Percentiles rank a stretch among this genome's conserved stretches.
Conservation (phyloP, 495 filamentous ascomycete genomes). For the Lindgomyces ingoldianus region DNA sequence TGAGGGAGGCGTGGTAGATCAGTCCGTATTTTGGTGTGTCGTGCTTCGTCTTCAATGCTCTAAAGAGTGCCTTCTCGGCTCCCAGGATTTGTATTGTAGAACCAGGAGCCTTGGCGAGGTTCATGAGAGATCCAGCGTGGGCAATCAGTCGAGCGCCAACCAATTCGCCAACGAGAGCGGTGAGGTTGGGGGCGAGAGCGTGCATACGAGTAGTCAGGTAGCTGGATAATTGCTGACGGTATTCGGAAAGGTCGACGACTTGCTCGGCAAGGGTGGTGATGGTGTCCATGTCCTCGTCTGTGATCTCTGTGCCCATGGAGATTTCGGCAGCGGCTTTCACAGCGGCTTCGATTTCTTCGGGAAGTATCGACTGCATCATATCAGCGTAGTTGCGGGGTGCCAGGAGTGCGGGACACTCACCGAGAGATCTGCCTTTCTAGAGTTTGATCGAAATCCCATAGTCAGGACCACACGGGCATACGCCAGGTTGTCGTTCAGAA, state of each 20-base stretch:
- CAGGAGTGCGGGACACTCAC: conserved; percentile 36
- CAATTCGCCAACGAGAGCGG: conserved; percentile 87
- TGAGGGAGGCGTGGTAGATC: conserved; percentile 95
- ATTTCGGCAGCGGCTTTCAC: conserved; percentile 94
- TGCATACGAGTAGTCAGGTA: conserved; percentile 94
- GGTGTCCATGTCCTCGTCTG: conserved; percentile 81
- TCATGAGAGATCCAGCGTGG: conserved; percentile 92
- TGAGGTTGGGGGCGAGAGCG: conserved; percentile 95
- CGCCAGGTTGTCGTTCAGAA: conserved; percentile 96
- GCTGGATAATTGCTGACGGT: conserved; percentile 79
- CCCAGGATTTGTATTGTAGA: conserved; percentile 97
- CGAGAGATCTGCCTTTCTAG: conserved; percentile 72
- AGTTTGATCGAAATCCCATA: conserved; percentile 84
- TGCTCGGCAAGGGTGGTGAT: conserved; percentile 89
- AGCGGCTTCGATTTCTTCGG: conserved; percentile 90
- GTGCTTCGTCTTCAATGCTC: conserved; percentile 98
- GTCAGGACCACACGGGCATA: conserved; percentile 83
- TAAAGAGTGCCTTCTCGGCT: conserved; percentile 98
- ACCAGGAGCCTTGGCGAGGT: conserved; percentile 93
- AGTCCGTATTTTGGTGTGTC: conserved; percentile 99
- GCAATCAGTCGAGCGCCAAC: conserved; percentile 95
- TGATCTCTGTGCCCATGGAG: conserved; percentile 98
- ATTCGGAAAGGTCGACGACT: conserved; percentile 86
- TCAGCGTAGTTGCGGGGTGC: neutral
- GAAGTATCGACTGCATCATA: conserved; percentile 64